Evolutionary conservation across 2,329 filamentous ascomycete species (phyloP).

Genomic region (Colletotrichum sp.): DNA sequence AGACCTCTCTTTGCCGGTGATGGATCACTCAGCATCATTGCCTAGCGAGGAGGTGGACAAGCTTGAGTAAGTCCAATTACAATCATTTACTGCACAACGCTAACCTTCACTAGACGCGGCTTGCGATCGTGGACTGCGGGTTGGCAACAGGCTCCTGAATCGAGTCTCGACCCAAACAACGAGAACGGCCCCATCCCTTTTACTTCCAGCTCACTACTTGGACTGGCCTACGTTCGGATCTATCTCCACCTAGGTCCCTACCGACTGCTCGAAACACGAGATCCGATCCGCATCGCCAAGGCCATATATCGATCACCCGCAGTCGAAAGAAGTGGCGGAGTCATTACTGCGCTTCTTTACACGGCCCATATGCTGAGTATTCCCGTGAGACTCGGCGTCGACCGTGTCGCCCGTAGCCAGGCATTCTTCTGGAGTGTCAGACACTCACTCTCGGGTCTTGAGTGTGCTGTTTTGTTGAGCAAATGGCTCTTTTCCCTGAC

Average conservation of each 20-base stretch:
- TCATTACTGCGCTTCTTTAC: slow-evolving; percentile 55
- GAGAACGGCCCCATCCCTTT: slow-evolving; percentile 45
- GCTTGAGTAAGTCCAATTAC: slow-evolving; percentile 30
- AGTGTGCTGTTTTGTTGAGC: slow-evolving; percentile 58
- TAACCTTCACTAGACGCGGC: slow-evolving; percentile 28
- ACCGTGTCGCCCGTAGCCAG: slow-evolving; percentile 58
- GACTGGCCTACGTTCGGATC: slow-evolving; percentile 50
- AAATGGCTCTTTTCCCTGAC: slow-evolving; percentile 48
- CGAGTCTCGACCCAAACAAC: slow-evolving; percentile 42
- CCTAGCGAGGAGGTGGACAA: slow-evolving; percentile 40
- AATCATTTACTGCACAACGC: background rate
- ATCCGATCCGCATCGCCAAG: slow-evolving; percentile 42
- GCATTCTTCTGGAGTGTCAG: slow-evolving; percentile 63
- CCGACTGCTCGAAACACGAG: slow-evolving; percentile 46
- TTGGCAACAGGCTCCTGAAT: slow-evolving; percentile 44
- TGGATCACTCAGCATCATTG: slow-evolving; percentile 33
- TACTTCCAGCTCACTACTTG: slow-evolving; percentile 50
- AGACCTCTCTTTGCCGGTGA: slow-evolving; percentile 38
- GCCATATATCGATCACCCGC: slow-evolving; percentile 39
- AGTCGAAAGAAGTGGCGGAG: slow-evolving; percentile 52
- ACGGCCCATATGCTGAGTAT: slow-evolving; percentile 60
- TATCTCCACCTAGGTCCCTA: slow-evolving; percentile 50
- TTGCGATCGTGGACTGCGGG: slow-evolving; percentile 41
- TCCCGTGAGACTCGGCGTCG: slow-evolving; percentile 58
- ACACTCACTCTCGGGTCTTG: slow-evolving; percentile 59